Evolutionary conservation across 768 basidiomycete genomes (phyloP).

Genomic region (Tulasnella calospora): DNA sequence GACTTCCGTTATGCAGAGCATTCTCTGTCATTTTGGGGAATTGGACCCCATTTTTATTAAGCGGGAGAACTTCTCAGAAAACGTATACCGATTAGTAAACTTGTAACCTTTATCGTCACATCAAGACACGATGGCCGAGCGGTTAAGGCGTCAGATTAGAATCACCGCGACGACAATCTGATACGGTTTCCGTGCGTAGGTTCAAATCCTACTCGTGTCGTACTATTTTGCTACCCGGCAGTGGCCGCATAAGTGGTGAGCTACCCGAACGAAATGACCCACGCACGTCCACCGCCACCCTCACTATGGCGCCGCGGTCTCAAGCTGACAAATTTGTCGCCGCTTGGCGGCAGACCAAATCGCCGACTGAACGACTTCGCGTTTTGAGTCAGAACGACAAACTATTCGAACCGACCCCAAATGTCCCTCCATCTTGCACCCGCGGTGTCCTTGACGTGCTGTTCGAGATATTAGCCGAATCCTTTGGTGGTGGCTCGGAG

Average conservation of each 20-base stretch:
- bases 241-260: not conserved
- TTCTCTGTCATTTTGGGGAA: not conserved
- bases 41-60: not conserved
- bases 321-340: not conserved
- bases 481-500: not conserved
- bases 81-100: not conserved
- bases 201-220: conserved; percentile 11
- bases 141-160: not conserved
- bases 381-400: not conserved
- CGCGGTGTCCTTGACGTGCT: not conserved
- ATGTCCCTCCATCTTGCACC: not conserved
- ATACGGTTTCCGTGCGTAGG: conserved; percentile 1
- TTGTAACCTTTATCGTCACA: not conserved
- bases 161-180: not conserved
- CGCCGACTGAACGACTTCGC: not conserved
- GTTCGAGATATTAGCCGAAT: not conserved
- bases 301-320: not conserved
- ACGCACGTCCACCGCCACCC: not conserved
- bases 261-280: not conserved
- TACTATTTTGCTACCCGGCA: not conserved
- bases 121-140: not conserved
- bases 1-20: no score
- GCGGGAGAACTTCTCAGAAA: not conserved
- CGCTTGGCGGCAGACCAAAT: not conserved
- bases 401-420: not conserved